A percentile compares a stretch with the other conserved stretches of the same genome.
Conservation (phyloP, 805 yeast species). For the Nakazawaea holstii region DNA sequence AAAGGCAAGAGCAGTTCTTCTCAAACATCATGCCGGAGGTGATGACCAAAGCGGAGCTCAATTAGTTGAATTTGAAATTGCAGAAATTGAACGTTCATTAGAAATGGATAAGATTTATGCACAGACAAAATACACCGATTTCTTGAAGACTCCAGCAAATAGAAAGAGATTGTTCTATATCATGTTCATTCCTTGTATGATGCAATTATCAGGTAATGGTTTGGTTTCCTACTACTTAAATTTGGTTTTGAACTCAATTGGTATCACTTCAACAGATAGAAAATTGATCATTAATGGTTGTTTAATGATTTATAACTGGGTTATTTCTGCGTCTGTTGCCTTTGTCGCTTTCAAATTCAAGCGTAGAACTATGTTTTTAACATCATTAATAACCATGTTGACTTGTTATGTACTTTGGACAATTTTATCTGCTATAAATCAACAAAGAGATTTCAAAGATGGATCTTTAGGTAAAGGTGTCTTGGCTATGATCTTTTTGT, state of each 20-base stretch:
- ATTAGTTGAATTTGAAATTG: constrained; percentile 32
- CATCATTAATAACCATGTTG: constrained; percentile 30
- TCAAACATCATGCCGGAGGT: constrained; percentile 34
- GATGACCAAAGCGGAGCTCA: constrained; percentile 19
- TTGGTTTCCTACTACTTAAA: constrained; percentile 45
- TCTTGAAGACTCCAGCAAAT: constrained; percentile 31
- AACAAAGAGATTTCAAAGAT: constrained; percentile 32
- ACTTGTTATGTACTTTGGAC: constrained; percentile 38
- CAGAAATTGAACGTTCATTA: constrained; percentile 33
- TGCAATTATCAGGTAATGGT: constrained; percentile 48
- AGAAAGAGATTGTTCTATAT: constrained; percentile 36
- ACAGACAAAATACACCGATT: constrained; percentile 31
- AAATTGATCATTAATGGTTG: constrained; percentile 48
- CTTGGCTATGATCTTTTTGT: constrained; percentile 47
- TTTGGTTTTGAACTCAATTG: constrained; percentile 44
- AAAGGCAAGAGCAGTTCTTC: constrained; percentile 33
- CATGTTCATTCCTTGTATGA: constrained; percentile 27
- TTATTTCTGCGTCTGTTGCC: constrained; percentile 24
- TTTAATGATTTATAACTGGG: constrained; percentile 40
- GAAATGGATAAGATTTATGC: constrained; percentile 33
- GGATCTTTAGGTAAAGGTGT: constrained; percentile 38
- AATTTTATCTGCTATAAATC: constrained; percentile 38
- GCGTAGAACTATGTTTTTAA: constrained; percentile 31
- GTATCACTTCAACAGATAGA: constrained; percentile 37
- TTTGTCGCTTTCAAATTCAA: constrained; percentile 24